A percentile compares a stretch with the other conserved stretches of the same genome.
Evolutionary conservation across 306 rosid species (phyloP).

Genomic region (Mimosa bimucronata): DNA sequence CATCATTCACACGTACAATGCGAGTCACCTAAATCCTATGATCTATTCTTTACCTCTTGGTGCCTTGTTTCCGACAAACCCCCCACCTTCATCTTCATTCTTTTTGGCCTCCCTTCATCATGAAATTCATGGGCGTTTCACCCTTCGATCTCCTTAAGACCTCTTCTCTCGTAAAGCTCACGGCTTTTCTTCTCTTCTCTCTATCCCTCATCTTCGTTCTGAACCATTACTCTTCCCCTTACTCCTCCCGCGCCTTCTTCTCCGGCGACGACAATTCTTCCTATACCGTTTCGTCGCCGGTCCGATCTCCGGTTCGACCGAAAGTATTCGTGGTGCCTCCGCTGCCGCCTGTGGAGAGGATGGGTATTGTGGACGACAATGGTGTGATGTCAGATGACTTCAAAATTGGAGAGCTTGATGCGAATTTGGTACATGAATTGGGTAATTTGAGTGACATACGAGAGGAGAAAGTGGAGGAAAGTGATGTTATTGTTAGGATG

Average conservation of each 20-base stretch:
- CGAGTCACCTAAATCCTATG: background rate
- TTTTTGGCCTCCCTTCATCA: background rate
- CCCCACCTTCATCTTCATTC: background rate
- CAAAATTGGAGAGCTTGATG: conserved; percentile 66
- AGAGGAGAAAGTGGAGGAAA: conserved; percentile 27
- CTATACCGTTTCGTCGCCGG: background rate
- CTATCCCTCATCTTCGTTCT: conserved; percentile 55
- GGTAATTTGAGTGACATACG: conserved; percentile 33
- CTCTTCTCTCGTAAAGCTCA: conserved; percentile 54
- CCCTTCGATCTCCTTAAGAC: conserved; percentile 49
- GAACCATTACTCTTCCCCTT: conserved; percentile 40
- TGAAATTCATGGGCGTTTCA: conserved; percentile 37
- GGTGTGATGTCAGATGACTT: conserved; percentile 84
- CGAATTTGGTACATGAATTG: conserved; percentile 34
- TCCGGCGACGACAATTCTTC: conserved; percentile 28
- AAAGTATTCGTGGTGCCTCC: conserved; percentile 34
- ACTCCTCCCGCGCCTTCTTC: conserved; percentile 40
- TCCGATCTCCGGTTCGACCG: background rate
- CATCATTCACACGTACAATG: background rate
- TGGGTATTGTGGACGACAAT: conserved; percentile 71
- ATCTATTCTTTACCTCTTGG: background rate
- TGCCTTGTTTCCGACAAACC: background rate
- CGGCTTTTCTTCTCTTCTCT: conserved; percentile 52
- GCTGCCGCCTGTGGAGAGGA: conserved; percentile 59
- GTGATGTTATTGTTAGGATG: conserved; percentile 39